Evolutionary conservation across 2,329 filamentous ascomycete genomes (phyloP).

Genomic region (Hymenoscyphus albidus): DNA sequence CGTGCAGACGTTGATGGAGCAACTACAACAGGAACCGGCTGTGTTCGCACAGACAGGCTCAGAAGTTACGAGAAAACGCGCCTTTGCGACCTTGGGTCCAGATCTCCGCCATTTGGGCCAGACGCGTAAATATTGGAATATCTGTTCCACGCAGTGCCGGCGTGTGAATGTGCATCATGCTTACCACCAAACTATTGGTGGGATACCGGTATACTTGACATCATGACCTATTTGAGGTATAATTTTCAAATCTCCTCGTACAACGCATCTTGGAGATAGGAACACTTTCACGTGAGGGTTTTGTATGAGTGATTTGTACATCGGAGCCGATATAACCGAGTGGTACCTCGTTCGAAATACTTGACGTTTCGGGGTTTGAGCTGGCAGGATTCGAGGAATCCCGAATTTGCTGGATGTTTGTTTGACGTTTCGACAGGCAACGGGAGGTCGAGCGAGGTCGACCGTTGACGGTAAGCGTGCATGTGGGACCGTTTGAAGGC

Average conservation of each 20-base stretch:
- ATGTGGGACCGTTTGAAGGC: not conserved
- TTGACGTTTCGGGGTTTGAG: not conserved
- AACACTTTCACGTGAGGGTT: not conserved
- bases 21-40: not conserved
- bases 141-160: not conserved
- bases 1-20: conserved; percentile 4
- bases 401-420: not conserved
- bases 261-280: not conserved
- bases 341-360: not conserved
- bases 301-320: not conserved
- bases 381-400: not conserved
- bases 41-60: not conserved
- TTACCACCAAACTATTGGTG: not conserved
- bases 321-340: not conserved
- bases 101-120: not conserved
- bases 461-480: not conserved
- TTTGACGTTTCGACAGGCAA: not conserved
- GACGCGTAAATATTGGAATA: conserved; percentile 1
- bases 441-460: not conserved
- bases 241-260: not conserved
- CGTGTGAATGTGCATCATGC: not conserved
- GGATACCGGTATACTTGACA: not conserved
- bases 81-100: not conserved
- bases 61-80: not conserved
- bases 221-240: not conserved